A percentile compares a stretch with the other conserved stretches of the same genome.
Conservation (phyloP, 495 filamentous ascomycete species). For the Platismatia glauca region DNA sequence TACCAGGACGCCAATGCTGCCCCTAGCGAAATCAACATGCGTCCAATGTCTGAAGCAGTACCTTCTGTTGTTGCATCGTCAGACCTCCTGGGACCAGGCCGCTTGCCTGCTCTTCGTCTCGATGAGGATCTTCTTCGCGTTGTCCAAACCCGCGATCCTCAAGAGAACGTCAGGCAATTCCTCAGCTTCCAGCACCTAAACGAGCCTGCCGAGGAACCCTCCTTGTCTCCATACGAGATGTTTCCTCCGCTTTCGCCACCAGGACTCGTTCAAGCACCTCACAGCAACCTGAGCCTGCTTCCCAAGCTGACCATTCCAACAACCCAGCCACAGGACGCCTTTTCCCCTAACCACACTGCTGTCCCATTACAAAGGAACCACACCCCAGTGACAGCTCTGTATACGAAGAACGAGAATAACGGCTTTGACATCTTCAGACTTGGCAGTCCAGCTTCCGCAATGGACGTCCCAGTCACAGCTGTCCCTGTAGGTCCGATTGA, state of each 20-base stretch:
- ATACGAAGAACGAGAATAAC: conserved; percentile 17
- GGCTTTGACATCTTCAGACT: conserved; percentile 54
- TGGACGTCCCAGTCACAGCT: conserved; percentile 79
- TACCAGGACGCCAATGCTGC: conserved; percentile 20
- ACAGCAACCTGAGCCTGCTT: conserved; percentile 41
- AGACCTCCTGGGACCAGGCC: conserved; percentile 66
- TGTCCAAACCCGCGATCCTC: conserved; percentile 64
- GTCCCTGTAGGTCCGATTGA: conserved; percentile 58
- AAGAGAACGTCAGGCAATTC: conserved; percentile 86
- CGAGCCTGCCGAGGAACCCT: conserved; percentile 33
- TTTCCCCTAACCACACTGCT: conserved; percentile 35
- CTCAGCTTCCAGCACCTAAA: conserved; percentile 65
- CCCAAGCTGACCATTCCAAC: conserved; percentile 50
- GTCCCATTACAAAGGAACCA: conserved; percentile 24
- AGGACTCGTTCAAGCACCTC: conserved; percentile 34
- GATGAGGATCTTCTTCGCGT: conserved; percentile 61
- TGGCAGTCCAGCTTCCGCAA: conserved; percentile 74
- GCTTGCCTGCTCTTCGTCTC: conserved; percentile 52
- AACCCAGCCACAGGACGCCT: conserved; percentile 35
- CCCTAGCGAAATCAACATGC: conserved; percentile 19
- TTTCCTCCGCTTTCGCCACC: conserved; percentile 36
- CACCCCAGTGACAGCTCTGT: conserved; percentile 19
- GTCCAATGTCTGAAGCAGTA: conserved; percentile 31
- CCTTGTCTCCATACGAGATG: conserved; percentile 39
- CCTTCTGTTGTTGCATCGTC: conserved; percentile 87